Evolutionary conservation across 139 green algal genomes (phyloP).

Genomic region (Tetratostichococcus sp.): DNA sequence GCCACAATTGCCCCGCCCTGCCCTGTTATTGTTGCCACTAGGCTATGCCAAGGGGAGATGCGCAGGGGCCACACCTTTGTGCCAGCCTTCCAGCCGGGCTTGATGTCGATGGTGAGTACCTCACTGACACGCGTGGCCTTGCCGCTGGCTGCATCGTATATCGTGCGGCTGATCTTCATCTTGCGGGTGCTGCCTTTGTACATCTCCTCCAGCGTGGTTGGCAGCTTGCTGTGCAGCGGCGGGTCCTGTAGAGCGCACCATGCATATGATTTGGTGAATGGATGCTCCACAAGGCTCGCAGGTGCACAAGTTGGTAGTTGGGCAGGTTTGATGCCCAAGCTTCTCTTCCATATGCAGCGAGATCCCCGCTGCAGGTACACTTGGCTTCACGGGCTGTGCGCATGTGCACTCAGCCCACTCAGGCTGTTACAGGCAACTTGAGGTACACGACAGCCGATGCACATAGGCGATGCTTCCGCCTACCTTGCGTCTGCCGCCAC

Average conservation of each 20-base stretch:
- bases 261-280: too few relatives aligned
- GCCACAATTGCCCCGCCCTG: too few relatives aligned
- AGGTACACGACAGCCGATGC: too few relatives aligned
- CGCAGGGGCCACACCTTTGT: constrained; percentile 43
- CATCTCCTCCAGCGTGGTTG: constrained; percentile 73
- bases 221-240: constrained; percentile 51
- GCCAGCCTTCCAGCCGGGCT: constrained; percentile 93
- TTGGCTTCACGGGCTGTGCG: constrained; percentile 9
- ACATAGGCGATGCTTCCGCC: too few relatives aligned
- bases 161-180: constrained; percentile 43
- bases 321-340: too few relatives aligned
- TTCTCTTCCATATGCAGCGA: too few relatives aligned
- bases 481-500: constrained; percentile 6
- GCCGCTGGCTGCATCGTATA: constrained; percentile 20
- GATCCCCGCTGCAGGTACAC: too few relatives aligned
- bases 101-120: constrained; percentile 84
- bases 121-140: constrained; percentile 49
- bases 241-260: constrained; percentile 51
- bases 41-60: too few relatives aligned
- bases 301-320: too few relatives aligned
- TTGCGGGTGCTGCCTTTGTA: constrained; percentile 65
- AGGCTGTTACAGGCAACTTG: too few relatives aligned
- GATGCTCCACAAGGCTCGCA: too few relatives aligned
- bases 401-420: neutral
- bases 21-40: too few relatives aligned